A percentile compares a stretch with the other conserved stretches of the same genome.
phyloP scores from a whole-genome alignment of 1,139 yeast genomes.

The Hyphopichia buzzinii region DNA sequence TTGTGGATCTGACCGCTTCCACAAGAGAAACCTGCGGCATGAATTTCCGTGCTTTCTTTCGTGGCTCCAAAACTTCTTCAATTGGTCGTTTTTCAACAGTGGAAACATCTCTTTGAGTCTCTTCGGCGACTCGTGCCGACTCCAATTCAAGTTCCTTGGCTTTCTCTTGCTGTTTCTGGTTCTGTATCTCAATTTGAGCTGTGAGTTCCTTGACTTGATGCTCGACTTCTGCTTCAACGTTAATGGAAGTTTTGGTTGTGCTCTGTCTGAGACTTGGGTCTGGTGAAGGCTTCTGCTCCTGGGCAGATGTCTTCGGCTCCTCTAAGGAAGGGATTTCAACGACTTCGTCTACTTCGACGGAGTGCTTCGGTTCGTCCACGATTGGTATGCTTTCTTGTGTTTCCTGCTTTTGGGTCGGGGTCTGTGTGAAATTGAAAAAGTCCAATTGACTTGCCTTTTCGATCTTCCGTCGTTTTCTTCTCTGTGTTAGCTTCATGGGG shows the following conservation, averaged over 20 bases:
- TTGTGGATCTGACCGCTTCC: conserved; percentile 35
- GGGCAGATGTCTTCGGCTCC: too few relatives aligned
- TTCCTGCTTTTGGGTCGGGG: conserved; percentile 4
- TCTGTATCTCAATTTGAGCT: neutral
- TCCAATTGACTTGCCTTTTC: conserved; percentile 32
- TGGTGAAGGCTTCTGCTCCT: too few relatives aligned
- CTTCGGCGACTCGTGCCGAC: too few relatives aligned
- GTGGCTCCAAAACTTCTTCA: neutral
- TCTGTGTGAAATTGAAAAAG: conserved; percentile 27
- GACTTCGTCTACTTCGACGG: too few relatives aligned
- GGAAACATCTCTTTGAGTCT: conserved; percentile 1
- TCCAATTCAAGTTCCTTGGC: neutral
- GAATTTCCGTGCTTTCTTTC: conserved; percentile 13
- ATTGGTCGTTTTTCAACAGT: neutral
- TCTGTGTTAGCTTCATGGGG: conserved; percentile 7
- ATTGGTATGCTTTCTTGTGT: too few relatives aligned
- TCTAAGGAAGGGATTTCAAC: too few relatives aligned
- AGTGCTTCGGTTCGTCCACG: neutral
- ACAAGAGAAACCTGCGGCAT: conserved; percentile 24
- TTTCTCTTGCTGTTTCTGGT: neutral
- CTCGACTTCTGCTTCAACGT: too few relatives aligned
- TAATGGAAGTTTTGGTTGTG: too few relatives aligned
- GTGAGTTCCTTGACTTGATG: neutral
- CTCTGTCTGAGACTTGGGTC: too few relatives aligned
- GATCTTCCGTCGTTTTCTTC: conserved; percentile 30